Base-by-base conservation (phyloP, 73 alveolate species). In the Loxodes magnus region DNA sequence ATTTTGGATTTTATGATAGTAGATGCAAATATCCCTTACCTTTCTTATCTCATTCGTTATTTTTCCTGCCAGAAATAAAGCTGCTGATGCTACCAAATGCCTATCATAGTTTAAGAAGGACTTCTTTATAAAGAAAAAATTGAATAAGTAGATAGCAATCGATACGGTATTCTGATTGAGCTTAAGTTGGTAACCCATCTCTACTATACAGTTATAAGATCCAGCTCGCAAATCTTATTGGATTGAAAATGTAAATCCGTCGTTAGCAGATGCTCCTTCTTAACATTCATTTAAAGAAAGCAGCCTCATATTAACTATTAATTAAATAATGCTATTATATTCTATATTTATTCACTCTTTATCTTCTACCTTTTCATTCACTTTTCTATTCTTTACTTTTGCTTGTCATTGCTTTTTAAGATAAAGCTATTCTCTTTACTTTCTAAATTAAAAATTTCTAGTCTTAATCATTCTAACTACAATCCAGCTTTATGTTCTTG, bases 181-280 rank as follows among this genome's bases (percentile, higher is more conserved):
- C 26, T 46, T 37, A 20, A 46, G 59, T 20, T 46, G 28, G 7
- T 41, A 17, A 9, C 59, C 59, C 59, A 46, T 46, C 27, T 46
- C 59, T 21, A 41, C 27, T 10, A 46, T 22, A 19, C 22, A 46
- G 9, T 37, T 41, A 3, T 25, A 46, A 46, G 22, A 37, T 16
- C 59, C 59, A 25, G 59, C 22, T 16, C 59, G 7, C 26, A 46
- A 19, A 17, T 46, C n/a, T 46, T 46, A 41, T 24, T 46, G 59
- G 17, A 46, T 46, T 24, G 22, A 37, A 23, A 46, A 46, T 12
- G 59, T 37, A 46, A 46, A 41, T n/a, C 59, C 59, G n/a, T n/a
- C n/a, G n/a, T n/a, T n/a, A n/a, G n/a, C n/a, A n/a, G n/a, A n/a
- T n/a, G n/a, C n/a, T n/a, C n/a, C n/a, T n/a, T n/a, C n/a, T n/a